phyloP scores from a whole-genome alignment of 2,329 filamentous ascomycete genomes.

The Aspergillus amoenus region DNA sequence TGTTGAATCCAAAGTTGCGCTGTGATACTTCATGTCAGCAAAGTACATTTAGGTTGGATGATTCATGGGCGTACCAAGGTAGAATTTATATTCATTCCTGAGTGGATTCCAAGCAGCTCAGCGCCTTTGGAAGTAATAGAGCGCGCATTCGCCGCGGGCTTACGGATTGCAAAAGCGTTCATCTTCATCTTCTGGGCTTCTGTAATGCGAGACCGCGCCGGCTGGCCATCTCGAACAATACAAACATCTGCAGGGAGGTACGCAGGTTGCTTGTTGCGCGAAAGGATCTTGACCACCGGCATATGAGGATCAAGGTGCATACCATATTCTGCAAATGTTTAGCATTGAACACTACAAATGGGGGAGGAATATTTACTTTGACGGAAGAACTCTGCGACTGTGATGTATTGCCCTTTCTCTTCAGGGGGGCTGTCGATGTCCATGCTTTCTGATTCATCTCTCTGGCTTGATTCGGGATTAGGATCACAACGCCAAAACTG shows the following conservation, averaged over 20 bases:
- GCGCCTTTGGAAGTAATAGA: slow-evolving; percentile 61
- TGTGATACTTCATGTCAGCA: slow-evolving; percentile 17
- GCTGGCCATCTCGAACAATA: slow-evolving; percentile 63
- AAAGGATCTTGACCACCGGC: slow-evolving; percentile 65
- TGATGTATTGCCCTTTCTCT: slow-evolving; percentile 46
- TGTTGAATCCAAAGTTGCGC: slow-evolving; percentile 59
- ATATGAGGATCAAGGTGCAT: slow-evolving; percentile 41
- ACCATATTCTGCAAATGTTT: slow-evolving; percentile 31
- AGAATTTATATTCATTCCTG: slow-evolving; percentile 38
- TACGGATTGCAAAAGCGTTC: slow-evolving; percentile 70
- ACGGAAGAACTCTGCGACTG: slow-evolving; percentile 53
- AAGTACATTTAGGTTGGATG: neutral
- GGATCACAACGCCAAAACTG: slow-evolving; percentile 51
- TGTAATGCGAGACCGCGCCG: slow-evolving; percentile 58
- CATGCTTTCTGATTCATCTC: neutral
- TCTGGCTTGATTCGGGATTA: neutral
- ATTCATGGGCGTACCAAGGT: slow-evolving; percentile 40
- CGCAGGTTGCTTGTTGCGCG: slow-evolving; percentile 54
- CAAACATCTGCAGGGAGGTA: slow-evolving; percentile 70
- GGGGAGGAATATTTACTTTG: slow-evolving; percentile 32
- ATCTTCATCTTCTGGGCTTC: slow-evolving; percentile 64
- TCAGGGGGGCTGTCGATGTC: slow-evolving; percentile 7
- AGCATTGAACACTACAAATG: neutral
- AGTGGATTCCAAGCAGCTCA: slow-evolving; percentile 58
- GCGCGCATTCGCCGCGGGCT: slow-evolving; percentile 64